Base-by-base conservation (phyloP, 306 rosid genomes). In the Dryas alaskensis region DNA sequence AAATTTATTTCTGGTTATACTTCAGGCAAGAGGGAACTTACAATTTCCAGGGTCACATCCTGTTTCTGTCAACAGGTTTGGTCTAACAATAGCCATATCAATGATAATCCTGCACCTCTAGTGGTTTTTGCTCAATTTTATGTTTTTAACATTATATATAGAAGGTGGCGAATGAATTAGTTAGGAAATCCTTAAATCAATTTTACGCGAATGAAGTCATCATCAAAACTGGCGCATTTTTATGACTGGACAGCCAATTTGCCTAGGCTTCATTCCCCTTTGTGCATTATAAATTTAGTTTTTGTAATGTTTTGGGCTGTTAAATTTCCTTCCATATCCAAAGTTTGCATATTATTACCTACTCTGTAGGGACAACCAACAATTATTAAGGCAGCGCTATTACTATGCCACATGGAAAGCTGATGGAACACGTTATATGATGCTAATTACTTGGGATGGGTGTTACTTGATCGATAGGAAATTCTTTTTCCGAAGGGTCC, bases 371-470 rank as follows among this genome's bases (percentile, higher is more conserved):
- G 97, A 89, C 13, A 93, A 93, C 74, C 85, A 90, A 75, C 96
- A 90, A 80, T 83, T 93, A 76, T 81, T 93, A 77, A 80, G 94
- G 74, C 98, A 93, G 72, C 97, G 97, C 50, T 93, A 90, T 80
- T 93, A 93, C 81, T 93, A 93, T 71, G 98, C 98, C 72, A 93
- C 98, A 6, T 93, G 98, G 98, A 93, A 93, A 89, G 98, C 98
- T 76, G 96, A 93, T 81, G 98, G 98, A 82, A 93, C 98, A 17
- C 86, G 98, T 67, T 93, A 93, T 83, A 93, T 93, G 98, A 90
- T 93, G 98, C 88, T 90, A 71, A 86, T 93, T 70, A 93, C 93
- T 19, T 44, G 87, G 86, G 98, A 93, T 73, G 98, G 97, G 17
- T 93, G 98, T 81, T 93, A 86, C 84, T 84, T 93, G 77, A 81